A percentile compares a stretch with the other conserved stretches of the same genome.
Conservation (phyloP, 83 land plant genomes). For the Thuja plicata region DNA sequence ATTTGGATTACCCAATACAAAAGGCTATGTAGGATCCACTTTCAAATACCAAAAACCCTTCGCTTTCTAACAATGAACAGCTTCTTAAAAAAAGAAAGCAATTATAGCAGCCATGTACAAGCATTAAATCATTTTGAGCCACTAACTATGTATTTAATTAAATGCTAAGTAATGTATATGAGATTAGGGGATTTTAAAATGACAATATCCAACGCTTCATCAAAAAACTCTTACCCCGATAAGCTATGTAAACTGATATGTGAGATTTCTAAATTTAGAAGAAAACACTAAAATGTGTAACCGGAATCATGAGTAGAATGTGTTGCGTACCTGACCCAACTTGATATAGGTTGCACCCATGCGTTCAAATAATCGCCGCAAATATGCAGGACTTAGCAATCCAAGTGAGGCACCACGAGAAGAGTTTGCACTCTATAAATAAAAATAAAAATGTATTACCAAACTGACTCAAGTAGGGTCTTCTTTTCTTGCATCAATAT, state of each 20-base stretch:
- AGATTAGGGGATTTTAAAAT: neutral
- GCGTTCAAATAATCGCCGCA: conserved; percentile 87
- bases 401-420: conserved; percentile 39
- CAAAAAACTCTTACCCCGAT: neutral
- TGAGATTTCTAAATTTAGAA: neutral
- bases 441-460: neutral
- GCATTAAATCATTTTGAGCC: neutral
- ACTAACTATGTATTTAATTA: neutral
- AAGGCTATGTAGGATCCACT: neutral
- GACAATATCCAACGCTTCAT: neutral
- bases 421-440: conserved; percentile 45
- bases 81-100: neutral
- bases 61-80: neutral
- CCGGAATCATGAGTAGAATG: neutral
- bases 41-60: neutral
- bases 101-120: neutral
- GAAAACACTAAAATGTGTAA: conserved; percentile 4
- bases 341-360: conserved; percentile 99
- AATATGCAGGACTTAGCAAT: conserved; percentile 71
- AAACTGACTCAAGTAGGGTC: neutral
- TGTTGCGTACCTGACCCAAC: conserved; percentile 78
- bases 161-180: neutral
- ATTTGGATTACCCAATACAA: neutral
- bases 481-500: neutral
- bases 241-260: neutral